A percentile compares a stretch with the other conserved stretches of the same genome.
Evolutionary conservation across 2,329 filamentous ascomycete genomes (phyloP).

Genomic region (Parastagonospora avenae): DNA sequence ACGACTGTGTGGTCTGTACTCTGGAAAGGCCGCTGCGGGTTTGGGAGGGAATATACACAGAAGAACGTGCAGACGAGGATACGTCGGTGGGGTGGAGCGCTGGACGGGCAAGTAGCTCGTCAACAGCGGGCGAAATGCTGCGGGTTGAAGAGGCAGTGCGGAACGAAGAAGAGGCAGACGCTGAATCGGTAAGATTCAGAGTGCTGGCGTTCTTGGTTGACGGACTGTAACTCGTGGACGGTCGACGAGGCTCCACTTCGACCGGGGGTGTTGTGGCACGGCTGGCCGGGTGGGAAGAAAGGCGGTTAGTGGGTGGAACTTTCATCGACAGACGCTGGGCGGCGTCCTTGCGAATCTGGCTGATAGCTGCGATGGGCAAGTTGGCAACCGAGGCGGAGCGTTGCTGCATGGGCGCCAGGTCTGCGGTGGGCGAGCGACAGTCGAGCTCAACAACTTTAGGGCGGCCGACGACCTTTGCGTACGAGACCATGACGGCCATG

Average conservation of each 20-base stretch:
- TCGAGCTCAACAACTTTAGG: conserved; percentile 47
- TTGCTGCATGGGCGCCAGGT: conserved; percentile 25
- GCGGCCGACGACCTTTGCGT: conserved; percentile 41
- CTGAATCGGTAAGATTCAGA: conserved; percentile 25
- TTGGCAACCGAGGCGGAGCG: conserved; percentile 44
- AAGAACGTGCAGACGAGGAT: conserved; percentile 27
- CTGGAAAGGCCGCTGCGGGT: conserved; percentile 22
- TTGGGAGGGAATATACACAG: conserved; percentile 30
- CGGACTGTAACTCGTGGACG: conserved; percentile 36
- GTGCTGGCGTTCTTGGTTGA: conserved; percentile 25
- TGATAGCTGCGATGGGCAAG: conserved; percentile 34
- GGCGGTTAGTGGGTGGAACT: conserved; percentile 15
- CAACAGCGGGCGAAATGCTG: conserved; percentile 30
- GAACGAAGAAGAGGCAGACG: conserved; percentile 31
- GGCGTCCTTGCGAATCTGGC: conserved; percentile 35
- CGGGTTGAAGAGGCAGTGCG: conserved; percentile 27
- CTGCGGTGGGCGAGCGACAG: conserved; percentile 21
- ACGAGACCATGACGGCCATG: conserved; percentile 45
- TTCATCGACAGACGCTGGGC: conserved; percentile 34
- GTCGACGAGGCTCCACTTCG: conserved; percentile 29
- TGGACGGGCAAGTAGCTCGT: conserved; percentile 27
- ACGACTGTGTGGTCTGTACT: conserved; percentile 22
- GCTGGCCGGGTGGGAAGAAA: conserved; percentile 15
- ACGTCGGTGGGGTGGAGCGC: conserved; percentile 22
- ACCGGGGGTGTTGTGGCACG: conserved; percentile 31